These are phyloP conservation scores for Blepharisma stoltei DNA, from an alignment of 73 alveolate genomes.

Conservation along the genomic window DNA sequence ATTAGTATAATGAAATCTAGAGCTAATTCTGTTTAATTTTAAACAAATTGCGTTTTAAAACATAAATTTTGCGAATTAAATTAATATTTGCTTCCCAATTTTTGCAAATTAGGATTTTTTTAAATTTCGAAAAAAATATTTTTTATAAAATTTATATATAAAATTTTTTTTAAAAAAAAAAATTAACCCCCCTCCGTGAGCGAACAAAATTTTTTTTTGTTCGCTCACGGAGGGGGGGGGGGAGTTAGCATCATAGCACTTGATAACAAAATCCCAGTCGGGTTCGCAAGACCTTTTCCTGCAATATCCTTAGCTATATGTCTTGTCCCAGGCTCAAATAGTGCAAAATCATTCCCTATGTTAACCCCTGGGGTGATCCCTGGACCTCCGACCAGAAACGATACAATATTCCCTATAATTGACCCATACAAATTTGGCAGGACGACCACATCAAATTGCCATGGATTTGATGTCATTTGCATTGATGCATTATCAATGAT, in stretches of 20 bases:
- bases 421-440: constrained; percentile 72
- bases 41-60: too few species aligned
- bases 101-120: too few species aligned
- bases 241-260: constrained; percentile 58
- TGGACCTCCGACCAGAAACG: constrained; percentile 73
- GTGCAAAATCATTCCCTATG: constrained; percentile 53
- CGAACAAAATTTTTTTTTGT: too few species aligned
- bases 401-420: constrained; percentile 53
- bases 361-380: constrained; percentile 74
- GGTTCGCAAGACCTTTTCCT: constrained; percentile 57
- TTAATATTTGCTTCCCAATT: too few species aligned
- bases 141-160: too few species aligned
- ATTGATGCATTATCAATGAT: constrained; percentile 56
- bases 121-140: too few species aligned
- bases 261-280: constrained; percentile 62
- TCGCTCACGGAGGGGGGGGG: too few species aligned
- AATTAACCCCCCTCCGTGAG: too few species aligned
- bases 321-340: constrained; percentile 67
- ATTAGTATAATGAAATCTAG: too few species aligned
- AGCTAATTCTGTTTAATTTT: too few species aligned
- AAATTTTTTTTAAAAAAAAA: too few species aligned
- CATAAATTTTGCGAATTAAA: too few species aligned
- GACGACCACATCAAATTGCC: constrained; percentile 64
- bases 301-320: constrained; percentile 62
- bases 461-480: constrained; percentile 53